A percentile compares a stretch with the other conserved stretches of the same genome.
Evolutionary conservation across 345 rosid genomes (phyloP).

Genomic region (Stellera chamaejasme): DNA sequence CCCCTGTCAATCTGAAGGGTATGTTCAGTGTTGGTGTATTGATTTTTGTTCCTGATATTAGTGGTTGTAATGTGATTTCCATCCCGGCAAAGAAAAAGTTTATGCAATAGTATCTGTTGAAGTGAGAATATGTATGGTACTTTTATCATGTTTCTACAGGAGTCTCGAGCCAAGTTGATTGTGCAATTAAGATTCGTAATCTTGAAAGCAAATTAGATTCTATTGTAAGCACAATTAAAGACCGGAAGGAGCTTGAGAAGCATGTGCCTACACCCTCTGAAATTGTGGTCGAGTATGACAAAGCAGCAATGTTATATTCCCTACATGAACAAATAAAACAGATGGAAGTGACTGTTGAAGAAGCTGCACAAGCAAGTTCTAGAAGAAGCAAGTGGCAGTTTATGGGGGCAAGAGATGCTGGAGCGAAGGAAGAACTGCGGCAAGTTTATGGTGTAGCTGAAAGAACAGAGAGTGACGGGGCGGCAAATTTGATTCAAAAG

Average conservation of each 20-base stretch:
- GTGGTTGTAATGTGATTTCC: constrained; percentile 2
- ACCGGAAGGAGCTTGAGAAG: constrained; percentile 92
- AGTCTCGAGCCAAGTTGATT: constrained; percentile 94
- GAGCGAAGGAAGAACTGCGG: constrained; percentile 87
- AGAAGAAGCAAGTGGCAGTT: constrained; percentile 97
- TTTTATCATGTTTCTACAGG: constrained; percentile 33
- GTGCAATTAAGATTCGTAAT: constrained; percentile 93
- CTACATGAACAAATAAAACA: constrained; percentile 90
- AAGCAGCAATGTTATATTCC: constrained; percentile 94
- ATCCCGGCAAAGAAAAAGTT: background rate
- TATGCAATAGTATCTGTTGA: background rate
- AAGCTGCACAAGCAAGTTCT: constrained; percentile 85
- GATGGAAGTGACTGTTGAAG: constrained; percentile 82
- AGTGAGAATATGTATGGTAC: background rate
- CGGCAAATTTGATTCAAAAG: constrained; percentile 90
- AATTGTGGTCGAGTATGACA: constrained; percentile 85
- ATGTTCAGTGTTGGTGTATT: constrained; percentile 10
- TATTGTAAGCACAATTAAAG: constrained; percentile 81
- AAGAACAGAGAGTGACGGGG: constrained; percentile 97
- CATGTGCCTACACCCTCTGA: constrained; percentile 97
- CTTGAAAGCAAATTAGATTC: constrained; percentile 98
- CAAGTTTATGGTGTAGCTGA: constrained; percentile 98
- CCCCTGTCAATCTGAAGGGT: constrained; percentile 98
- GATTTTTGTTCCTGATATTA: constrained; percentile 7
- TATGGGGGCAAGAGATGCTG: constrained; percentile 99